Evolutionary conservation across 352 stramenopile genomes (phyloP), one percentile per base, ranked within the genome.

Genomic region (Stramenopiles sp.): DNA sequence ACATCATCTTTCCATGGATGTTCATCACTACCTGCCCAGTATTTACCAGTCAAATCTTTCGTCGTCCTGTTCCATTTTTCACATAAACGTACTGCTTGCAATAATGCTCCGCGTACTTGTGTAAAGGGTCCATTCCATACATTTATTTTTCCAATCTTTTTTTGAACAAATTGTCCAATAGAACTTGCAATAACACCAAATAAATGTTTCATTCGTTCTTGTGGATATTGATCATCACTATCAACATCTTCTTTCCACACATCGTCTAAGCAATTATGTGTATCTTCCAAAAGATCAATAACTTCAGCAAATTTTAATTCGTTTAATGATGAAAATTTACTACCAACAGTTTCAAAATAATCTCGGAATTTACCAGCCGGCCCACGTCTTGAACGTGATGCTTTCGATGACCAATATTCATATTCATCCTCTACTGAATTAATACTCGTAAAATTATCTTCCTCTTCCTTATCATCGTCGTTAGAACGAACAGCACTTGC

Each of bases 191-290:
- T 87, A 32, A 94, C 86, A 0, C 90, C 88, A 0, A 96, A 84
- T 6, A 96, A 38, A 78, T 95, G 90, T 63, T 90, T 83, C 91
- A 96, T 96, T 31, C 91, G 85, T 0, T 78, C 63, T 81, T 96
- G 90, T 0, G 91, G 90, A 80, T 93, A 96, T 74, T 87, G 81
- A 20, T 89, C 81, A 76, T 88, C 82, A 0, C 83, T 63, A 0
- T 86, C 79, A 0, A 94, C 77, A n/a, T 89, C 85, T 7, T 79
- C 78, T 31, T 80, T 80, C 91, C 92, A 96, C 1, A 94, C 86
- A 80, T 94, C 90, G 65, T 97, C 91, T 0, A 95, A 86, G 0
- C 88, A 87, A 53, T 94, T 92, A 6, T 86, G 87, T 0, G 87
- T 88, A 30, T 93, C 84, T 27, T 96, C 91, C 1, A 96, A 84